Evolutionary conservation across 2,329 filamentous ascomycete species (phyloP).

Genomic region (Venturia oleaginea): DNA sequence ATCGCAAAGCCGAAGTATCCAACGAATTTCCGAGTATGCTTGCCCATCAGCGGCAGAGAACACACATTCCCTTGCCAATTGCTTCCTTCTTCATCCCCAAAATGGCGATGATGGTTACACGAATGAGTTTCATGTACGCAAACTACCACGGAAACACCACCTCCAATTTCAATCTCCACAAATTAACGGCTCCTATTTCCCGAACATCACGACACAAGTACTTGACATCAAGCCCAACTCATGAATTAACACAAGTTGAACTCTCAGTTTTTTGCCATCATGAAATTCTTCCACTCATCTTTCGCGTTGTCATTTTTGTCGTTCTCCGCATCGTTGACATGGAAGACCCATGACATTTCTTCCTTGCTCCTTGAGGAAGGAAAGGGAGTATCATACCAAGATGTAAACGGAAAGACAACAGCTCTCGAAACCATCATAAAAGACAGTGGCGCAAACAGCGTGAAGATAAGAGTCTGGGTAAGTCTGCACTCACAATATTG

Average conservation of each 20-base stretch:
- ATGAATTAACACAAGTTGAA: background rate
- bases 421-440: slow-evolving; percentile 9
- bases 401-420: background rate
- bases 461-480: slow-evolving; percentile 10
- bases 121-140: background rate
- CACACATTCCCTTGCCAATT: background rate
- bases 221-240: background rate
- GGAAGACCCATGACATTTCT: slow-evolving; percentile 13
- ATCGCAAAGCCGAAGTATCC: background rate
- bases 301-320: background rate
- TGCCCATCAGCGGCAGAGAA: background rate
- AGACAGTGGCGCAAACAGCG: slow-evolving; percentile 10
- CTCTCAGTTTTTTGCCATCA: background rate
- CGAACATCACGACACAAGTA: background rate
- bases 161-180: slow-evolving; percentile 1
- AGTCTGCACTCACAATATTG: background rate
- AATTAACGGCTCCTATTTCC: background rate
- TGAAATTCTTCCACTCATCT: background rate
- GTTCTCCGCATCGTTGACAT: background rate
- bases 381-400: background rate
- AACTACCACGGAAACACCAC: background rate
- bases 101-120: background rate
- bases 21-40: background rate
- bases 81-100: background rate
- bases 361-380: slow-evolving; percentile 8